Conservation (phyloP, 495 filamentous ascomycete species). For the Bathelium albidoporum region DNA sequence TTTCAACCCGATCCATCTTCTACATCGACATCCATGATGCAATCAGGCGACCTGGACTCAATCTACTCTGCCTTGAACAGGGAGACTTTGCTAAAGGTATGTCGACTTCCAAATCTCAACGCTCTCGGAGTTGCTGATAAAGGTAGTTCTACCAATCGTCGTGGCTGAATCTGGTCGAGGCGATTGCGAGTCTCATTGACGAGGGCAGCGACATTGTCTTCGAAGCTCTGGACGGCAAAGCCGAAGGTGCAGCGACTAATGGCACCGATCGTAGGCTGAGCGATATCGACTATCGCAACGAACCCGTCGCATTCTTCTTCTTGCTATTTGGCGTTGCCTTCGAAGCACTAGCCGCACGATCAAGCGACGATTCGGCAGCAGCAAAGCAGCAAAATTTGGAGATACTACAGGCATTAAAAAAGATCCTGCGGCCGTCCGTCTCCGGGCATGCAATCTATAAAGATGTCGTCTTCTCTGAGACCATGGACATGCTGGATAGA, state of each 20-base stretch:
- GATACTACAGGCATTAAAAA: constrained; percentile 83
- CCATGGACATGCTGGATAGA: constrained; percentile 91
- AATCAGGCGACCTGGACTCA: constrained; percentile 72
- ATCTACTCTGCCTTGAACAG: constrained; percentile 91
- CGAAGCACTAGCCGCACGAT: constrained; percentile 78
- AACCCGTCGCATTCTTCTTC: constrained; percentile 98
- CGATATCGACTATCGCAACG: constrained; percentile 94
- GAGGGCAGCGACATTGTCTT: constrained; percentile 97
- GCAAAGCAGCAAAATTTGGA: constrained; percentile 74
- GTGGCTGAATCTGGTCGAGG: constrained; percentile 93
- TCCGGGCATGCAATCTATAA: constrained; percentile 94
- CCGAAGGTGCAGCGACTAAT: constrained; percentile 15
- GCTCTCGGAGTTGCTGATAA: background rate
- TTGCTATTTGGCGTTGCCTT: constrained; percentile 94
- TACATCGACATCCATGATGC: constrained; percentile 58
- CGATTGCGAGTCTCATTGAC: constrained; percentile 93
- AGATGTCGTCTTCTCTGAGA: constrained; percentile 91
- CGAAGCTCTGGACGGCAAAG: constrained; percentile 83
- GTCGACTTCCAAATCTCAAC: background rate
- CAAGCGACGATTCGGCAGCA: constrained; percentile 55
- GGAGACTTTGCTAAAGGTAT: constrained; percentile 73
- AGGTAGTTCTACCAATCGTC: constrained; percentile 86
- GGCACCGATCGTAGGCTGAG: constrained; percentile 35
- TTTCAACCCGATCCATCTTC: constrained; percentile 97
- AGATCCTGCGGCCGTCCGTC: constrained; percentile 89